Percentiles rank a stretch among this genome's conserved stretches.
phyloP scores from a whole-genome alignment of 805 yeast species.

The Kazachstania kunashirensis region DNA sequence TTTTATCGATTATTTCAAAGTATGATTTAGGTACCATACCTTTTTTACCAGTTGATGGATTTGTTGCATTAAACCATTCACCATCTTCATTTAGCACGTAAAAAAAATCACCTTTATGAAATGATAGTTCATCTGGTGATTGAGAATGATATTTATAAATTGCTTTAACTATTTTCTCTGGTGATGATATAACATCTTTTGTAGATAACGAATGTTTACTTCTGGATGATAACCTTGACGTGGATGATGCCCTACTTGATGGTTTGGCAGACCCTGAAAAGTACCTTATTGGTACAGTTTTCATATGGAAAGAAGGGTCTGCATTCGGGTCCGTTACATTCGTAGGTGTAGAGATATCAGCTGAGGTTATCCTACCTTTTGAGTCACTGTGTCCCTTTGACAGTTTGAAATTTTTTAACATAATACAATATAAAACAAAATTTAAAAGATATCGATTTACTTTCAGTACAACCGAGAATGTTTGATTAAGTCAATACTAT shows the following conservation, averaged over 20 bases:
- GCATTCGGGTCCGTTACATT: constrained; percentile 12
- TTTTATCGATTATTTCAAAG: constrained; percentile 67
- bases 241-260: constrained; percentile 5
- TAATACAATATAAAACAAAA: too few species aligned
- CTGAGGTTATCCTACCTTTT: constrained; percentile 26
- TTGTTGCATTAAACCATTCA: constrained; percentile 81
- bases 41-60: constrained; percentile 64
- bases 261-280: constrained; percentile 6
- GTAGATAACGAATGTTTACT: constrained; percentile 6
- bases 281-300: constrained; percentile 19
- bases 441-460: too few species aligned
- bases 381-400: constrained; percentile 22
- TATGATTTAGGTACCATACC: constrained; percentile 85
- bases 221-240: constrained; percentile 4
- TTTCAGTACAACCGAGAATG: too few species aligned
- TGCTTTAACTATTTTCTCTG: constrained; percentile 79
- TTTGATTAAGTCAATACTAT: too few species aligned
- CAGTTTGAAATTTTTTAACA: constrained; percentile 26
- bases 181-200: constrained; percentile 26
- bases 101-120: constrained; percentile 78
- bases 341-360: constrained; percentile 31
- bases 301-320: constrained; percentile 17
- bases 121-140: constrained; percentile 71
- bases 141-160: constrained; percentile 67
- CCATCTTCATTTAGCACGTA: constrained; percentile 59